phyloP scores from a whole-genome alignment of 169 alveolate species.

The Plasmodium ovale region DNA sequence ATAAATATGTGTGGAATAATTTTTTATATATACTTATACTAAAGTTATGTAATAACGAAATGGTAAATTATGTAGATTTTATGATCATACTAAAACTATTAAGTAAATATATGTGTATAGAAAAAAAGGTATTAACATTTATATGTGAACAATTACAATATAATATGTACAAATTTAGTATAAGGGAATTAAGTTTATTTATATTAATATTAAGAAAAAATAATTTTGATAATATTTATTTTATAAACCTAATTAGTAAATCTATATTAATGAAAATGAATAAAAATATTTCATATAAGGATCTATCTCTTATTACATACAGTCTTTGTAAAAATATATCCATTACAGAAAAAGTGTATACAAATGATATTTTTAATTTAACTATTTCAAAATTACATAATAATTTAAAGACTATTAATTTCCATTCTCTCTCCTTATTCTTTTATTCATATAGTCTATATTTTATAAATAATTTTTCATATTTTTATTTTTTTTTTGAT shows the following conservation, averaged over 20 bases:
- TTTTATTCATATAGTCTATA: conserved; percentile 68
- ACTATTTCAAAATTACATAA: conserved; percentile 41
- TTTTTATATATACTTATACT: conserved; percentile 36
- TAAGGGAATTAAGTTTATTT: conserved; percentile 59
- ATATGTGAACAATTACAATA: conserved; percentile 58
- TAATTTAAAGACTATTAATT: conserved; percentile 47
- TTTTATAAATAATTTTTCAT: conserved; percentile 26
- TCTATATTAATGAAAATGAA: conserved; percentile 69
- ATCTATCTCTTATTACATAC: conserved; percentile 33
- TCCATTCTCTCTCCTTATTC: conserved; percentile 62
- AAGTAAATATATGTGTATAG: conserved; percentile 36
- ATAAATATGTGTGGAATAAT: conserved; percentile 39
- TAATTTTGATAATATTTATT: conserved; percentile 46
- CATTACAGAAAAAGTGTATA: conserved; percentile 26
- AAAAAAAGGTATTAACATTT: conserved; percentile 48
- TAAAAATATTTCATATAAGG: conserved; percentile 63
- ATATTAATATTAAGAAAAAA: conserved; percentile 44
- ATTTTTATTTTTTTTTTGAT: conserved; percentile 56
- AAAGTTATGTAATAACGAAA: conserved; percentile 55
- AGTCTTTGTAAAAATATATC: conserved; percentile 24
- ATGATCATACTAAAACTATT: conserved; percentile 64
- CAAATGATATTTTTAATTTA: conserved; percentile 51
- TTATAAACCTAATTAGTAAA: conserved; percentile 28
- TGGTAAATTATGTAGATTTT: conserved; percentile 39
- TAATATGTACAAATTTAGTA: conserved; percentile 33